phyloP scores from a whole-genome alignment of 345 rosid species.

The Raphanus sativus region DNA sequence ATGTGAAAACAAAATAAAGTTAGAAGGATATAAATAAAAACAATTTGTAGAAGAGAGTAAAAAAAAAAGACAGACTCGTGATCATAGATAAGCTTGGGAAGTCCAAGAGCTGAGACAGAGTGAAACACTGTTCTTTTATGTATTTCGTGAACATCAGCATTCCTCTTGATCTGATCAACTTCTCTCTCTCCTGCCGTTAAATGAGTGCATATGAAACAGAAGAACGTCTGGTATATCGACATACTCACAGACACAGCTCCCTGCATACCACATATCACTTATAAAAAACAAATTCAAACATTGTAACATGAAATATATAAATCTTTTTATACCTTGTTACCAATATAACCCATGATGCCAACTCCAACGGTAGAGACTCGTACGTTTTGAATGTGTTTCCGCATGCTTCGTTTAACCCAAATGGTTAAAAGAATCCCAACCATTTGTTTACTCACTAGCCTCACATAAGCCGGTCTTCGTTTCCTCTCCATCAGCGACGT shows the following conservation, averaged over 20 bases:
- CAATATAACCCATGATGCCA: constrained; percentile 95
- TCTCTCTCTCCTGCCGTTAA: constrained; percentile 92
- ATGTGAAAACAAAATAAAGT: constrained; percentile 10
- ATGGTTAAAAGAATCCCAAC: constrained; percentile 81
- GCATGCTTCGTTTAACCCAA: constrained; percentile 87
- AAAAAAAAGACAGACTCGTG: constrained; percentile 70
- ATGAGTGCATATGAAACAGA: constrained; percentile 82
- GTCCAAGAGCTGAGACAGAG: constrained; percentile 53
- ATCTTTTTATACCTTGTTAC: constrained; percentile 70
- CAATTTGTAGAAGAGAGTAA: background rate
- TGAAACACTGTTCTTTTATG: constrained; percentile 73
- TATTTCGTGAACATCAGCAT: constrained; percentile 86
- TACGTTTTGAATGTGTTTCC: constrained; percentile 78
- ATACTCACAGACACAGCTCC: constrained; percentile 97
- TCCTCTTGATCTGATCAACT: constrained; percentile 88
- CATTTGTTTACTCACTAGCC: constrained; percentile 94
- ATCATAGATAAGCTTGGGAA: constrained; percentile 68
- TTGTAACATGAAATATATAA: background rate
- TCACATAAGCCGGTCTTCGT: constrained; percentile 68
- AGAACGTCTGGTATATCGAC: constrained; percentile 86
- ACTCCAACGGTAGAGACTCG: constrained; percentile 92
- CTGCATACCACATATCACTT: constrained; percentile 42
- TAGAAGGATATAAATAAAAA: background rate
- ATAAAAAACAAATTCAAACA: background rate
- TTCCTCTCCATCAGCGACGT: constrained; percentile 65